Conservation (phyloP, 345 rosid species). For the Pelargonium nanum region DNA sequence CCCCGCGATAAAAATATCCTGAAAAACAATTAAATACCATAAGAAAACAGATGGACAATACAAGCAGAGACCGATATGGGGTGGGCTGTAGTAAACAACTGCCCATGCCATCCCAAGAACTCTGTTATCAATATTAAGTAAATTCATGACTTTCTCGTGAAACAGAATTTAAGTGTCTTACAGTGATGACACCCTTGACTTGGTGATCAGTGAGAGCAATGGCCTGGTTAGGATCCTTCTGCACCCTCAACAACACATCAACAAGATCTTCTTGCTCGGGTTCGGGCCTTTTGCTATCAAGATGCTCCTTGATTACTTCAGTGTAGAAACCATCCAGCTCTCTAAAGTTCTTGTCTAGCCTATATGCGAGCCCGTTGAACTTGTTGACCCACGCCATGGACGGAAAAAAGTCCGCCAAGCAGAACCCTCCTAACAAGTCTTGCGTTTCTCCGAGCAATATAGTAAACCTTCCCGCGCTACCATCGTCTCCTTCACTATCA, state of each 20-base stretch:
- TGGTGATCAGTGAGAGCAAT: constrained; percentile 12
- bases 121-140: no score
- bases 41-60: background rate
- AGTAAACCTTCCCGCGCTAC: constrained; percentile 11
- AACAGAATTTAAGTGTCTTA: background rate
- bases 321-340: constrained; percentile 30
- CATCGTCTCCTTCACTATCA: background rate
- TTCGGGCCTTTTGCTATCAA: constrained; percentile 13
- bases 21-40: background rate
- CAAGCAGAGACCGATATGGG: no score
- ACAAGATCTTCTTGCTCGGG: constrained; percentile 25
- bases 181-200: constrained; percentile 21
- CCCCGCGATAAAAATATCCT: constrained; percentile 39
- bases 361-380: constrained; percentile 24
- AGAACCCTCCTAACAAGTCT: constrained; percentile 16
- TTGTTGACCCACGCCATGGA: constrained; percentile 29
- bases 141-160: no score
- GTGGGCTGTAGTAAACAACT: no score
- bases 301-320: constrained; percentile 24
- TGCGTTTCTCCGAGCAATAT: constrained; percentile 18
- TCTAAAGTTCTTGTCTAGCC: constrained; percentile 16
- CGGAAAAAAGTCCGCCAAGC: constrained; percentile 28
- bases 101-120: no score
- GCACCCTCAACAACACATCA: constrained; percentile 22
- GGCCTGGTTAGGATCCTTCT: constrained; percentile 13